Percentiles rank a stretch among this genome's conserved stretches.
phyloP scores from a whole-genome alignment of 2,329 filamentous ascomycete species.

The Penicillium freii region DNA sequence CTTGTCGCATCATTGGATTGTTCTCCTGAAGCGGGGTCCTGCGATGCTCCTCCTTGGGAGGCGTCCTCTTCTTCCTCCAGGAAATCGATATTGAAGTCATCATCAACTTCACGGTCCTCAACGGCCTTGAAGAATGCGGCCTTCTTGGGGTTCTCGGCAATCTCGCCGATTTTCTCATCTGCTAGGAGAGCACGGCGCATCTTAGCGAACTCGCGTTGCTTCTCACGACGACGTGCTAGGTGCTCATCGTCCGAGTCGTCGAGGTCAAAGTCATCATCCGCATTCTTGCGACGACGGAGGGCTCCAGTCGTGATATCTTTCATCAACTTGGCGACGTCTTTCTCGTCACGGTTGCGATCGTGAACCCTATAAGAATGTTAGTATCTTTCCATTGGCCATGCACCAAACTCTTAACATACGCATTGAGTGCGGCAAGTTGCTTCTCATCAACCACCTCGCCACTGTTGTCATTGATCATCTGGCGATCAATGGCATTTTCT shows the following conservation, averaged over 20 bases:
- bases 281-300: conserved; percentile 74
- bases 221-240: conserved; percentile 73
- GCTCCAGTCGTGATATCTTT: conserved; percentile 88
- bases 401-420: conserved; percentile 59
- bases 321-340: conserved; percentile 84
- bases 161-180: conserved; percentile 86
- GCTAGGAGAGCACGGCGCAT: conserved; percentile 86
- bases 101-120: conserved; percentile 71
- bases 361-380: conserved; percentile 60
- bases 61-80: conserved; percentile 50
- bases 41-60: conserved; percentile 39
- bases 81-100: conserved; percentile 75
- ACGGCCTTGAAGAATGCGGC: conserved; percentile 87
- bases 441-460: conserved; percentile 75
- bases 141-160: conserved; percentile 84
- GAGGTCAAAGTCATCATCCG: conserved; percentile 73
- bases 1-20: conserved; percentile 20
- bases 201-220: conserved; percentile 82
- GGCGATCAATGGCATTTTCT: conserved; percentile 71
- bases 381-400: conserved; percentile 11
- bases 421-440: conserved; percentile 80
- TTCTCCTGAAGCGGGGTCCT: conserved; percentile 22
- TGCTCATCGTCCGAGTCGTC: conserved; percentile 85
- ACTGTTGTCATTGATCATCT: conserved; percentile 86
- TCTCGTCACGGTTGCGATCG: conserved; percentile 76